Base-by-base conservation (phyloP, 768 basidiomycete genomes). In the Mycena filopes region DNA sequence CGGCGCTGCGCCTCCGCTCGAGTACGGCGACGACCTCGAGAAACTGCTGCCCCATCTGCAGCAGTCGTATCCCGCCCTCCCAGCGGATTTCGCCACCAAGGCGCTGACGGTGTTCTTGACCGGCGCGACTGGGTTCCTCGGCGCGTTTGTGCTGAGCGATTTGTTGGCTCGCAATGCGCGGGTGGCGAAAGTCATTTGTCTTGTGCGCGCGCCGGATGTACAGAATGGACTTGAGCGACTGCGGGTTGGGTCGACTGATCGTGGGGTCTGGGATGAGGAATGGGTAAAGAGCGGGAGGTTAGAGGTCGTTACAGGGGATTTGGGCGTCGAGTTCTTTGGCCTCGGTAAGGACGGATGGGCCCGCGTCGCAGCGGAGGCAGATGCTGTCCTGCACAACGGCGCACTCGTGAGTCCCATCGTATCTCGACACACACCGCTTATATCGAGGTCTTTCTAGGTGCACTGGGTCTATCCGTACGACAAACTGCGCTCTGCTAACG, bases 391-490 rank as follows among this genome's bases (percentile, higher is more conserved):
- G 48, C 98, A 99, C 75, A 99, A 99, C 69, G 98, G 98, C 38
- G 98, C 98, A n/a, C 78, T 98, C 77, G 97, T 96, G 70, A 63
- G 91, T 83, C 9, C 25, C 28, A n/a, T 23, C 36, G 36, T 3
- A 36, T 36, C 1, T 21, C n/a, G 38, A 9, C 26, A 41, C 15
- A 23, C 18, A 31, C 38, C 16, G 6, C 28, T 21, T 41, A 63
- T 42, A 70, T n/a, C 46, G 3, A 23, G 36, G 36, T 20, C 9
- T 12, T 16, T 21, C 36, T 72, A 95, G 94, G 95, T 99, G 16
- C 98, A 99, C 74, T 99, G 98, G 98, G 94, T 99, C 3, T 99
- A 98, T 77, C 95, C 96, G 0, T 99, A 99, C 78, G 91, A 96
- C 75, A 95, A 90, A 75, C 84, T 99, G 13, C 92, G 96, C 9